phyloP scores from a whole-genome alignment of 192 early-diverging fungal genomes.

The Coemansia sp. region DNA sequence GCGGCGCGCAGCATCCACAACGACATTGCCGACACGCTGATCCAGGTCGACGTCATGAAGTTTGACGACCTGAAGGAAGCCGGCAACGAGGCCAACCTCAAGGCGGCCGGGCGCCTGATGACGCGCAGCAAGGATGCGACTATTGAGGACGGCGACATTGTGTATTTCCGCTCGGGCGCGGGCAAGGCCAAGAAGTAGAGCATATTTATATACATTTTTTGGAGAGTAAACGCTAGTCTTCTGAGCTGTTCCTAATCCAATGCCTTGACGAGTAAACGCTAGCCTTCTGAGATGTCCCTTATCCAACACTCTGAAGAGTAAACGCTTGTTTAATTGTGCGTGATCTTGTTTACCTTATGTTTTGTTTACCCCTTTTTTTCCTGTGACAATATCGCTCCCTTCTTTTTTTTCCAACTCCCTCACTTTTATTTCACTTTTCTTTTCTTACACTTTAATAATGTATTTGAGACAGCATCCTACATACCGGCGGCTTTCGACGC shows the following conservation, averaged over 20 bases:
- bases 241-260: no score
- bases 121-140: constrained; percentile 92
- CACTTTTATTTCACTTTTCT: background rate
- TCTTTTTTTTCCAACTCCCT: no score
- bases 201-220: background rate
- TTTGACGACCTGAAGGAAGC: constrained; percentile 83
- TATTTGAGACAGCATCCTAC: constrained; percentile 29
- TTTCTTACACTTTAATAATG: constrained; percentile 10
- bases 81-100: constrained; percentile 86
- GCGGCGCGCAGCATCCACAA: no score
- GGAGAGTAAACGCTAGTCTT: background rate
- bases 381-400: background rate
- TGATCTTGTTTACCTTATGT: background rate
- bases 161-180: constrained; percentile 63
- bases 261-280: background rate
- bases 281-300: no score
- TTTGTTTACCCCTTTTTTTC: background rate
- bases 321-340: background rate
- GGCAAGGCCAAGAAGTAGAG: constrained; percentile 48
- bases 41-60: constrained; percentile 91
- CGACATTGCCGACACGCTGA: constrained; percentile 82
- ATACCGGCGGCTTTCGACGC: constrained; percentile 24
- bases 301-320: background rate
- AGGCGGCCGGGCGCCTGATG: constrained; percentile 85
- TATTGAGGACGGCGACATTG: constrained; percentile 92